Percentiles rank a stretch among this genome's conserved stretches.
Conservation (phyloP, 2,329 filamentous ascomycete species). For the Hymenoscyphus albidus region DNA sequence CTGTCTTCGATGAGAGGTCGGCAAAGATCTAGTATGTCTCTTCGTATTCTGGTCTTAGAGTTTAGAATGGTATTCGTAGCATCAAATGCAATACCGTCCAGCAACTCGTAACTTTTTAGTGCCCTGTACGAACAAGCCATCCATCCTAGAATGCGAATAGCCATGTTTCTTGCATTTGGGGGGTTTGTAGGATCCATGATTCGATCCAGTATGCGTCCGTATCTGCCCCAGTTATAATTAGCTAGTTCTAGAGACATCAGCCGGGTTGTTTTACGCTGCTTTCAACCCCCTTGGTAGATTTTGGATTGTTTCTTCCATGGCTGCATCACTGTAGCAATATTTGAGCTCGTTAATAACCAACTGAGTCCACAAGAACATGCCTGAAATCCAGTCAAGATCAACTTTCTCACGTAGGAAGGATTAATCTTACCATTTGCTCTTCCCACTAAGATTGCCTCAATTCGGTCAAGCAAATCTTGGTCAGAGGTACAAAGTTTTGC, state of each 20-base stretch:
- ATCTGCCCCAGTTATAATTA: constrained; percentile 34
- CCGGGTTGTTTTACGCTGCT: constrained; percentile 10
- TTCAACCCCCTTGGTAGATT: constrained; percentile 16
- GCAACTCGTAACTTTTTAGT: constrained; percentile 16
- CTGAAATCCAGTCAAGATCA: background rate
- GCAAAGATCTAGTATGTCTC: constrained; percentile 17
- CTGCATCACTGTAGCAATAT: constrained; percentile 14
- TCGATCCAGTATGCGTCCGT: constrained; percentile 14
- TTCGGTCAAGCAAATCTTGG: constrained; percentile 8
- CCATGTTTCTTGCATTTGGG: background rate
- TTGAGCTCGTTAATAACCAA: constrained; percentile 14
- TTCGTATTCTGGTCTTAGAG: constrained; percentile 7
- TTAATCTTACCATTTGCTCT: constrained; percentile 15
- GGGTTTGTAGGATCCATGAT: constrained; percentile 8
- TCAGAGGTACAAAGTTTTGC: constrained; percentile 9
- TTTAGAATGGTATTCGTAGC: background rate
- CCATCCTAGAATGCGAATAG: constrained; percentile 15
- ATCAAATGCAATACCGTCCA: constrained; percentile 14
- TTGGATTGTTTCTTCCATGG: constrained; percentile 10
- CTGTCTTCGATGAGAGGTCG: constrained; percentile 20
- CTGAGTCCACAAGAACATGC: constrained; percentile 20
- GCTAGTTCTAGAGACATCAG: constrained; percentile 29
- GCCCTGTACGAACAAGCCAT: constrained; percentile 17
- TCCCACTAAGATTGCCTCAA: constrained; percentile 12
- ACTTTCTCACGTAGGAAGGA: too few relatives aligned